Conservation (phyloP, 257 asterid genomes). For the Rauvolfia tetraphylla region DNA sequence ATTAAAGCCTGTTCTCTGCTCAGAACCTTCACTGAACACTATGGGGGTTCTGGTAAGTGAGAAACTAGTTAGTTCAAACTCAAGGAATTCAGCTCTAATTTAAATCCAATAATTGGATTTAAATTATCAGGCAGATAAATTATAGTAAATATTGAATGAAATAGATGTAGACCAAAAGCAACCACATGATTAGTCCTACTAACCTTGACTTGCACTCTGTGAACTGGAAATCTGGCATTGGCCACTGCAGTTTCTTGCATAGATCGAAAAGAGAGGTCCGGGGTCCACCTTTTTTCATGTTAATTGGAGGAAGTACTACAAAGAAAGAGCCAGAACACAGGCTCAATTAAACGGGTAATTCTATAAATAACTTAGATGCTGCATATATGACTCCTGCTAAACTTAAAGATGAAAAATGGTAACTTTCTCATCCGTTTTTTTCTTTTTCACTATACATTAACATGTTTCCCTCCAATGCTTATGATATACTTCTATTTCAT, state of each 20-base stretch:
- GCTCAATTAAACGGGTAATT: not conserved
- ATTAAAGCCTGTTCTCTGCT: constrained; percentile 38
- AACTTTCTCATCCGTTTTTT: not conserved
- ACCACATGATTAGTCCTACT: not conserved
- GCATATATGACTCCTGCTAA: not conserved
- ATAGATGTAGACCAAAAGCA: not conserved
- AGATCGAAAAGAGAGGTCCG: constrained; percentile 56
- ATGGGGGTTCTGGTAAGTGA: constrained; percentile 43
- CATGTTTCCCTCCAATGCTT: too few relatives aligned
- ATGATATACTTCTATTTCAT: not conserved
- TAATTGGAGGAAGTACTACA: constrained; percentile 62
- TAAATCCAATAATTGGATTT: not conserved
- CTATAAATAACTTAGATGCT: not conserved
- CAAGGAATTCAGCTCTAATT: not conserved
- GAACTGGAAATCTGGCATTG: constrained; percentile 62
- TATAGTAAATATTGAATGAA: not conserved
- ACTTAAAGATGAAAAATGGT: not conserved
- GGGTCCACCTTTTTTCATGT: constrained; percentile 88
- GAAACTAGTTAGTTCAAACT: constrained; percentile 5
- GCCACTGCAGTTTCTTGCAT: constrained; percentile 82
- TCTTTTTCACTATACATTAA: not conserved
- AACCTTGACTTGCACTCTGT: constrained; percentile 71
- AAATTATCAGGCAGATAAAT: not conserved
- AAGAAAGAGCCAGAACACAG: constrained; percentile 8
- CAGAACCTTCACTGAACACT: constrained; percentile 45